phyloP scores from a whole-genome alignment of 2,329 filamentous ascomycete genomes.

The Fusarium begoniae region DNA sequence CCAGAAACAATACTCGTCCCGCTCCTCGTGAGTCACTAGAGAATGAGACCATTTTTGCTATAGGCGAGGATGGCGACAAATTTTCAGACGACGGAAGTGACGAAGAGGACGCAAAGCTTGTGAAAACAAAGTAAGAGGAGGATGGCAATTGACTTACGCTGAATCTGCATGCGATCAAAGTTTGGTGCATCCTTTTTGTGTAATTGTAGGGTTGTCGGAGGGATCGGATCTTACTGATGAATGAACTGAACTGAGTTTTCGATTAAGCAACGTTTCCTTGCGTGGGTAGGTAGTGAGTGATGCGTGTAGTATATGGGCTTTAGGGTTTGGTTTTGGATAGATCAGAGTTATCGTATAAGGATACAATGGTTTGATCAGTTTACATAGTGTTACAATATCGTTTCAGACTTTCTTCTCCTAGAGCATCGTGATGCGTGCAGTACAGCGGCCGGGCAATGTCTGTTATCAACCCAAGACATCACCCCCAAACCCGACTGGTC shows the following conservation, averaged over 20 bases:
- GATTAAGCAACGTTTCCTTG: background rate
- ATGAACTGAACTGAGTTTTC: conserved; percentile 28
- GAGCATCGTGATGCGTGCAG: background rate
- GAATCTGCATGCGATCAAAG: background rate
- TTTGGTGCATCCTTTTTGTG: conserved; percentile 27
- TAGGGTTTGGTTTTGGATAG: conserved; percentile 2
- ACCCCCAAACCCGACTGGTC: conserved; percentile 93
- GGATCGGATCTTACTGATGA: conserved; percentile 30
- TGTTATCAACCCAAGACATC: conserved; percentile 53
- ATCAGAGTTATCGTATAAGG: conserved; percentile 2
- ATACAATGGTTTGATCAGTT: conserved; percentile 13
- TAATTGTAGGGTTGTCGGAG: conserved; percentile 29
- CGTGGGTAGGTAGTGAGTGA: background rate
- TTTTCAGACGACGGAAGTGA: conserved; percentile 77
- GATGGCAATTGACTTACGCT: background rate
- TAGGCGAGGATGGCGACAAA: conserved; percentile 84
- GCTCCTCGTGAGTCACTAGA: conserved; percentile 70
- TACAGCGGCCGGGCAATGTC: background rate
- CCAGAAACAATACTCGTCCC: conserved; percentile 39
- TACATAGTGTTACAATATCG: conserved; percentile 22
- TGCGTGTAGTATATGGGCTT: conserved; percentile 7
- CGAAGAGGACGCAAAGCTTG: conserved; percentile 65
- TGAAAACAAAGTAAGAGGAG: conserved; percentile 54
- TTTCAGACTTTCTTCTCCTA: background rate
- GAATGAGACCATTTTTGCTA: conserved; percentile 94